Evolutionary conservation across 768 basidiomycete genomes (phyloP).

Genomic region (Suillus paluster): DNA sequence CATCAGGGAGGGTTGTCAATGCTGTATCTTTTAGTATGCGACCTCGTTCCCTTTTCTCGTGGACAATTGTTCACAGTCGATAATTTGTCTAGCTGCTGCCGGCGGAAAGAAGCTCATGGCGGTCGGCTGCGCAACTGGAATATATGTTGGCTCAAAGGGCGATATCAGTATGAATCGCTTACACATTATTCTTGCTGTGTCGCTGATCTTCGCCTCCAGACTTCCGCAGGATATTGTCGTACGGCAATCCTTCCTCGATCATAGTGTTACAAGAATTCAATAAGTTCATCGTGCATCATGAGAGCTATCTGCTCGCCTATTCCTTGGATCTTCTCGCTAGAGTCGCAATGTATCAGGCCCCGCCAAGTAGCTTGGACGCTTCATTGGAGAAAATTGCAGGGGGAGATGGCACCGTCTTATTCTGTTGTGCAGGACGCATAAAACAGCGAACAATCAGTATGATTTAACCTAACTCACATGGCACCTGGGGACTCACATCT

Average conservation of each 20-base stretch:
- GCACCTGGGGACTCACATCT: not conserved
- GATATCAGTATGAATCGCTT: slow-evolving; percentile 51
- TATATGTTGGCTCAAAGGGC: slow-evolving; percentile 65
- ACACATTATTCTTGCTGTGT: not conserved
- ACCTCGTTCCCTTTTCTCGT: not conserved
- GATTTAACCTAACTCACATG: not conserved
- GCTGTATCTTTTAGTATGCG: slow-evolving; percentile 69
- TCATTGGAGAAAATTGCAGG: slow-evolving; percentile 66
- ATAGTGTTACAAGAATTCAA: slow-evolving; percentile 64
- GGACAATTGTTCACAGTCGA: not conserved
- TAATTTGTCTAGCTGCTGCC: slow-evolving; percentile 41
- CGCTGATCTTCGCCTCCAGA: slow-evolving; percentile 40
- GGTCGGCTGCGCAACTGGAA: slow-evolving; percentile 67
- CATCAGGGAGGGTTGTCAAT: slow-evolving; percentile 62
- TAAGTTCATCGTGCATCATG: slow-evolving; percentile 69
- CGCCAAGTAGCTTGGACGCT: slow-evolving; percentile 51
- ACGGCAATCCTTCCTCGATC: slow-evolving; percentile 54
- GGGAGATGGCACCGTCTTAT: slow-evolving; percentile 57
- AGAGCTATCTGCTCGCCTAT: slow-evolving; percentile 62
- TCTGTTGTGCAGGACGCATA: slow-evolving; percentile 61
- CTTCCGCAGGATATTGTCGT: slow-evolving; percentile 59
- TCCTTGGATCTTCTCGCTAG: slow-evolving; percentile 73
- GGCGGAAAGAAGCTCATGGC: slow-evolving; percentile 62
- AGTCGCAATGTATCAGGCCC: slow-evolving; percentile 53
- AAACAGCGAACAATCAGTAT: slow-evolving; percentile 61